A percentile compares a stretch with the other conserved stretches of the same genome.
Conservation (phyloP, 768 basidiomycete species). For the Boletus rubescentipes region DNA sequence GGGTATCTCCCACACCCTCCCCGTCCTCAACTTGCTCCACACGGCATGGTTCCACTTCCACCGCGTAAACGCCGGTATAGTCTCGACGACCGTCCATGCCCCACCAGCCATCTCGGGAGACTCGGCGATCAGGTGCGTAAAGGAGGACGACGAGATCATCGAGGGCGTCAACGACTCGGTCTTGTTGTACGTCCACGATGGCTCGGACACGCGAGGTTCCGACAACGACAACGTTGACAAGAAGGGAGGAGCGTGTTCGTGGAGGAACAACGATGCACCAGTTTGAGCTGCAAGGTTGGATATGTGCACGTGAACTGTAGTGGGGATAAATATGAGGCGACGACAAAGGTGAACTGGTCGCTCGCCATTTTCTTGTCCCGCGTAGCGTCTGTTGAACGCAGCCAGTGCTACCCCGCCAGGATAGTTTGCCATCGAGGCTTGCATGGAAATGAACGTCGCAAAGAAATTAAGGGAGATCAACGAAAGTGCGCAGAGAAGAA, state of each 20-base stretch:
- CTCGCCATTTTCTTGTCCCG: constrained; percentile 33
- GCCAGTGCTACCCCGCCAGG: constrained; percentile 80
- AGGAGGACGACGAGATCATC: constrained; percentile 39
- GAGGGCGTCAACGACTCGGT: constrained; percentile 60
- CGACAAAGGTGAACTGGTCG: neutral
- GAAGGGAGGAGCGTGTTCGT: constrained; percentile 59
- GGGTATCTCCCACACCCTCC: constrained; percentile 24
- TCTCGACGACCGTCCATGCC: constrained; percentile 45
- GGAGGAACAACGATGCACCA: constrained; percentile 86
- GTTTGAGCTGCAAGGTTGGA: constrained; percentile 86
- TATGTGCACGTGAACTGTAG: constrained; percentile 68
- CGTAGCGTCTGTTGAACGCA: constrained; percentile 55
- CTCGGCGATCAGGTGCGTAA: constrained; percentile 70
- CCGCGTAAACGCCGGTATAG: constrained; percentile 45
- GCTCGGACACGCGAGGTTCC: constrained; percentile 6
- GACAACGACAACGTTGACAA: constrained; percentile 10
- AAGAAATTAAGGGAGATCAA: constrained; percentile 54
- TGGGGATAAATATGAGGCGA: neutral
- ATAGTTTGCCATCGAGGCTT: constrained; percentile 74
- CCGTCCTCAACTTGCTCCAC: constrained; percentile 18
- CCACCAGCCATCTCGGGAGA: constrained; percentile 22
- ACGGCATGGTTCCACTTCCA: constrained; percentile 32
- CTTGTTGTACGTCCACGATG: constrained; percentile 76
- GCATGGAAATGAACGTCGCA: constrained; percentile 51
- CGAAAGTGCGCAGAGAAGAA: constrained; percentile 45